phyloP scores from a whole-genome alignment of 176 grass and related monocot species.

The Tillandsia leiboldiana region DNA sequence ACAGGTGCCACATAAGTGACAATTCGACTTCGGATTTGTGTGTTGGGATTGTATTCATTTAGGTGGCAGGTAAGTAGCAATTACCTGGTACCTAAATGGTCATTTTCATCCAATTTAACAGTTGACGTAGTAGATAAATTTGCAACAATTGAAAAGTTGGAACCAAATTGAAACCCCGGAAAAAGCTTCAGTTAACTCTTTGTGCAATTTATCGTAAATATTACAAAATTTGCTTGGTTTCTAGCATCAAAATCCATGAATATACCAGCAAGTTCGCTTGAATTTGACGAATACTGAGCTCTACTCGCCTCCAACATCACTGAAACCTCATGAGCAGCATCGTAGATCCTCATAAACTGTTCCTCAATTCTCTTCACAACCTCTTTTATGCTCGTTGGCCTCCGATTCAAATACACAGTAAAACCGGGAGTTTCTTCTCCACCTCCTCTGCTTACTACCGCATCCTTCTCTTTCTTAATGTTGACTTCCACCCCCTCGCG shows the following conservation, averaged over 20 bases:
- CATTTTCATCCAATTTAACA: no score
- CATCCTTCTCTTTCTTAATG: conserved; percentile 55
- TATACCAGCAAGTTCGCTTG: conserved; percentile 78
- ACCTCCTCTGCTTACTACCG: conserved; percentile 40
- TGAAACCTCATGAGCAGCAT: conserved; percentile 74
- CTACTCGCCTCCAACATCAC: conserved; percentile 80
- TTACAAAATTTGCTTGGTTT: no score
- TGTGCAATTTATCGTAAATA: no score
- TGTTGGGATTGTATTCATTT: no score
- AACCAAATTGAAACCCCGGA: no score
- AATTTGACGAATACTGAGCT: conserved; percentile 54
- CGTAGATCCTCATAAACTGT: conserved; percentile 73
- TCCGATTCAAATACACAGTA: conserved; percentile 78
- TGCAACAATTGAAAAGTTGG: no score
- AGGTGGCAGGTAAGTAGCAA: no score
- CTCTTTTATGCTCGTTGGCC: conserved; percentile 52
- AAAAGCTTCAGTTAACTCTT: no score
- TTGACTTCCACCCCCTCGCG: conserved; percentile 37
- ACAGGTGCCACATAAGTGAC: no score
- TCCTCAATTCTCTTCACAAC: conserved; percentile 75
- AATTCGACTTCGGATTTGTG: no score
- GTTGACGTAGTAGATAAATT: no score
- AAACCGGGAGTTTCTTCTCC: conserved; percentile 84
- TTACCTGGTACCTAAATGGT: no score
- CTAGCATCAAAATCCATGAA: neutral